Base-by-base conservation (phyloP, 331 rosid genomes). In the Saraca asoca region DNA sequence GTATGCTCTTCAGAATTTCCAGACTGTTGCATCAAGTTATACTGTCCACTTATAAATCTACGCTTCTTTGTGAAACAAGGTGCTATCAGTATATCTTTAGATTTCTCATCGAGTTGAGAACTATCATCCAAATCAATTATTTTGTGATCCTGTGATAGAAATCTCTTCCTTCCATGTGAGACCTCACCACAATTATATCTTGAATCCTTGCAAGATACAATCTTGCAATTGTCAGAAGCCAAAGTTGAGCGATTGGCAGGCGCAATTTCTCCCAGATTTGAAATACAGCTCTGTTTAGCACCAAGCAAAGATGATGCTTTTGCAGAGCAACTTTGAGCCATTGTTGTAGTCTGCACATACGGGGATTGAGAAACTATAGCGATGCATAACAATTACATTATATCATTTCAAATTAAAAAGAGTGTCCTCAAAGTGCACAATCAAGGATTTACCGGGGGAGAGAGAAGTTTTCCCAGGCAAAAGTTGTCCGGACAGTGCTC, bases 221-320 rank as follows among this genome's bases (percentile, higher is more conserved):
- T 63, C 58, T 72, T 76, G 63, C 79, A 76, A 64, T 73, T 74
- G 70, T 54, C 81, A 48, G 81, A 80, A 69, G 87, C 75, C 56
- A 85, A 84, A 70, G 94, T 79, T 37, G 96, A 80, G 64, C 82
- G 89, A 66, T 93, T 93, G 58, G 98, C 98, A 44, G 98, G 96
- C 64, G 82, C 75, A 62, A 87, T 72, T 73, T 86, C 72, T 60
- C 78, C 82, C 69, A 73, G 60, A 74, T 70, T 69, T 54, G 85
- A 82, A 49, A 64, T 34, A 54, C 41, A 41, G 19, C 75, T 80
- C 19, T 62, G 74, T 75, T 75, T 80, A 49, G 69, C 73, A 69
- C 61, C 74, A 62, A 52, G 52, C 45, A 64, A 75, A 74, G 84
- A 64, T 57, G 82, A 48, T 48, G 78, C 73, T 75, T 78, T 76